These are phyloP conservation scores for Podospora bellae-mahoneyi DNA, from an alignment of 495 filamentous ascomycete species.

Conservation along the genomic window DNA sequence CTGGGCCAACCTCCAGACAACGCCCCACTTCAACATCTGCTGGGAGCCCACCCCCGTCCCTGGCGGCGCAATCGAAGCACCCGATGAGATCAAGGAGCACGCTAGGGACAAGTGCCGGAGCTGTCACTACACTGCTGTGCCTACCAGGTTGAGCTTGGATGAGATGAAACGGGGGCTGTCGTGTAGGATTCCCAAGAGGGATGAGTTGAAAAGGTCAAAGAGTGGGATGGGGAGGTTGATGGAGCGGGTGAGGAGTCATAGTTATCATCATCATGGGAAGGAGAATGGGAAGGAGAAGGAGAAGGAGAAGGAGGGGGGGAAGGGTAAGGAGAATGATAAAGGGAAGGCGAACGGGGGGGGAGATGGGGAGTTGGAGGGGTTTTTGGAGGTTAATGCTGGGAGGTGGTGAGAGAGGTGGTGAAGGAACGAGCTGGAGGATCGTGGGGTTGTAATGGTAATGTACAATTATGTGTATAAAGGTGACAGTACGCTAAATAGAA, in stretches of 20 bases:
- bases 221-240: neutral
- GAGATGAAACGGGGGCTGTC: neutral
- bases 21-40: neutral
- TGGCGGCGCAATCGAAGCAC: neutral
- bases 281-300: neutral
- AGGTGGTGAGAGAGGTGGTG: neutral
- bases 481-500: neutral
- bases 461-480: neutral
- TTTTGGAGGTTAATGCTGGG: slow-evolving; percentile 7
- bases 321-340: neutral
- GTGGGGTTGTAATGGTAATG: neutral
- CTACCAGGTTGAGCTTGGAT: neutral
- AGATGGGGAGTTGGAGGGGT: neutral
- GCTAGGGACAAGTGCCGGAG: neutral
- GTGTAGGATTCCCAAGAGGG: neutral
- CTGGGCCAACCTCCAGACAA: neutral
- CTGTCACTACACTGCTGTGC: neutral
- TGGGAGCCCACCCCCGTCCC: neutral
- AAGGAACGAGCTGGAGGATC: neutral
- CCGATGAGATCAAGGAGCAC: neutral
- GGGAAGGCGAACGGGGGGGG: neutral
- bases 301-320: neutral
- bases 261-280: neutral
- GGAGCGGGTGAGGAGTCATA: neutral
- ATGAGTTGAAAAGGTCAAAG: neutral